Conservation (phyloP, 2,329 filamentous ascomycete species). For the Colletotrichum liaoningense region DNA sequence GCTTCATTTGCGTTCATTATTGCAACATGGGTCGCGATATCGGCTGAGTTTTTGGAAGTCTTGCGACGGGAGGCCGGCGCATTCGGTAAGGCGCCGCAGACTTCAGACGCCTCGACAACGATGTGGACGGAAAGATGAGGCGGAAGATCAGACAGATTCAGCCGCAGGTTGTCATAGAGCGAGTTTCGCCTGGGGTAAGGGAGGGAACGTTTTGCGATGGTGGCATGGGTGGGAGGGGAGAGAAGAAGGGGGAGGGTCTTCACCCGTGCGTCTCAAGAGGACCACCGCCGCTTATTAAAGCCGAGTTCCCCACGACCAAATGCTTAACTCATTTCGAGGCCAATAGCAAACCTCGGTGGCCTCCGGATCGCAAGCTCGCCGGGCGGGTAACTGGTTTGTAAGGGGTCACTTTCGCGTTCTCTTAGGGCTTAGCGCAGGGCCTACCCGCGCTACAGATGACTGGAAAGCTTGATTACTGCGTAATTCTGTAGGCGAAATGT, state of each 20-base stretch:
- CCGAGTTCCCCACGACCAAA: constrained; percentile 11
- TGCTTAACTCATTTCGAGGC: constrained; percentile 14
- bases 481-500: neutral
- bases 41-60: constrained; percentile 5
- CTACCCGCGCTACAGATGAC: neutral
- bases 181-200: constrained; percentile 30
- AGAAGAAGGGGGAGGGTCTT: neutral
- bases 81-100: neutral
- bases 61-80: neutral
- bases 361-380: constrained; percentile 9
- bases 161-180: constrained; percentile 28
- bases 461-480: neutral
- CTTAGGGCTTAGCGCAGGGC: constrained; percentile 27
- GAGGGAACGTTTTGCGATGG: constrained; percentile 6
- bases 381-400: constrained; percentile 1
- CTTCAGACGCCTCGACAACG: neutral
- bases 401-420: constrained; percentile 11
- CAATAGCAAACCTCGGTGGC: neutral
- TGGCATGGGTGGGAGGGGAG: neutral
- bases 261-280: constrained; percentile 1
- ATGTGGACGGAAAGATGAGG: constrained; percentile 20
- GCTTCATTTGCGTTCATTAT: neutral
- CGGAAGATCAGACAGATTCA: constrained; percentile 35
- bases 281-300: neutral
- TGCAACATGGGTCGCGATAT: constrained; percentile 2